Conservation (phyloP, 441 rosid species). For the Hura crepitans region DNA sequence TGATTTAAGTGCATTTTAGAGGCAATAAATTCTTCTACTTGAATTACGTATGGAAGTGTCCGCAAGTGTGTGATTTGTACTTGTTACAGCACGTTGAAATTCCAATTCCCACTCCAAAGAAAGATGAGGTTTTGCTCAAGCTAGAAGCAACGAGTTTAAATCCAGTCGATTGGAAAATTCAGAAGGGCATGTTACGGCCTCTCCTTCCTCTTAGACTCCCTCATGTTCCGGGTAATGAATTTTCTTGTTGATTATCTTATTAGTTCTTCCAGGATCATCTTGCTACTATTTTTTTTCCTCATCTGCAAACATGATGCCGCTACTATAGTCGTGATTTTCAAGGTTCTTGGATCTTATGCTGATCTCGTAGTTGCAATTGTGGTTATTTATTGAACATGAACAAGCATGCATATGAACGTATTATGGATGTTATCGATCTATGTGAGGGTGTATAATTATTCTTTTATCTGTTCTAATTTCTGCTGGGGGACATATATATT, state of each 20-base stretch:
- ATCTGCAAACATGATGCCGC: too few relatives aligned
- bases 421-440: not conserved
- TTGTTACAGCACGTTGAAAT: slow-evolving; percentile 55
- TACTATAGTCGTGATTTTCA: not conserved
- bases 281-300: too few relatives aligned
- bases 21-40: not conserved
- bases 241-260: not conserved
- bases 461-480: not conserved
- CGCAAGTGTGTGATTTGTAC: not conserved
- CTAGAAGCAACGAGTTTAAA: slow-evolving; percentile 55
- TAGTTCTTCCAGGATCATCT: too few relatives aligned
- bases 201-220: slow-evolving; percentile 62
- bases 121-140: slow-evolving; percentile 49
- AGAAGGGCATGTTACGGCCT: slow-evolving; percentile 60
- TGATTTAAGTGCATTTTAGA: not conserved
- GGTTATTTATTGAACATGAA: not conserved
- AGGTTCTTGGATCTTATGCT: not conserved
- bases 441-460: not conserved
- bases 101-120: slow-evolving; percentile 44
- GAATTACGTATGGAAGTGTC: not conserved
- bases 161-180: slow-evolving; percentile 62
- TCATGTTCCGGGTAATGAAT: slow-evolving; percentile 47
- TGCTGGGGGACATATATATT: slow-evolving; percentile 40
- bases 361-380: not conserved
- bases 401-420: too few relatives aligned